These are phyloP conservation scores for Termitomyces sp. DNA, from an alignment of 768 basidiomycete genomes.

Conservation along the genomic window DNA sequence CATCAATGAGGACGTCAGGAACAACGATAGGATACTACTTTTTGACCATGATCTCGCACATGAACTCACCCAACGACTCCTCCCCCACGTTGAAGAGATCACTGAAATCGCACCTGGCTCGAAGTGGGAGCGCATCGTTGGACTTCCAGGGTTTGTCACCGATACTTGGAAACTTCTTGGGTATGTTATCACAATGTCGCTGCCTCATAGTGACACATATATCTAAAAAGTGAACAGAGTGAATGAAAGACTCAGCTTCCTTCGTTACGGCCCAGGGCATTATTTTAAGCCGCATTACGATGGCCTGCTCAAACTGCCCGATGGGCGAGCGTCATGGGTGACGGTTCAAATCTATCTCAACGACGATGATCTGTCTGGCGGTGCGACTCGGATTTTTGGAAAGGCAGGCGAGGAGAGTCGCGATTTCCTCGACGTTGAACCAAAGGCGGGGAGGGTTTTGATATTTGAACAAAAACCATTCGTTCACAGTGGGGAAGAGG, in stretches of 20 bases:
- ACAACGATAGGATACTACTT: slow-evolving; percentile 30
- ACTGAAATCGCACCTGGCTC: slow-evolving; percentile 23
- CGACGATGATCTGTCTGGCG: slow-evolving; percentile 30
- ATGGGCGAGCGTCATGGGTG: slow-evolving; percentile 31
- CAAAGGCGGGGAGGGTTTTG: slow-evolving; percentile 36
- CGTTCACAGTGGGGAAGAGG: slow-evolving; percentile 38
- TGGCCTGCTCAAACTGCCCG: slow-evolving; percentile 28
- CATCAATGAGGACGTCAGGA: slow-evolving; percentile 28
- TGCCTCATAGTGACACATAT: not conserved
- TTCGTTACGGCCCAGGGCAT: slow-evolving; percentile 38
- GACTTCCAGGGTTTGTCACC: slow-evolving; percentile 22
- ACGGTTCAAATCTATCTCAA: slow-evolving; percentile 45
- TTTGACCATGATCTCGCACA: slow-evolving; percentile 24
- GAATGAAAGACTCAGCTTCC: slow-evolving; percentile 40
- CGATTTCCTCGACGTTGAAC: slow-evolving; percentile 33
- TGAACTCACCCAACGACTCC: slow-evolving; percentile 27
- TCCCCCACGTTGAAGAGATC: slow-evolving; percentile 28
- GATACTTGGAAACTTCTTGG: slow-evolving; percentile 30
- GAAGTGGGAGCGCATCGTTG: slow-evolving; percentile 27
- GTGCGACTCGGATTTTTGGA: slow-evolving; percentile 36
- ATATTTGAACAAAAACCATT: slow-evolving; percentile 40
- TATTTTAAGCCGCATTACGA: slow-evolving; percentile 39
- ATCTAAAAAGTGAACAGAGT: slow-evolving; percentile 20
- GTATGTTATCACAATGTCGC: slow-evolving; percentile 13
- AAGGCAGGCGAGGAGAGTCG: slow-evolving; percentile 11